Conservation (phyloP, 768 basidiomycete genomes). For the Tulasnella calospora region DNA sequence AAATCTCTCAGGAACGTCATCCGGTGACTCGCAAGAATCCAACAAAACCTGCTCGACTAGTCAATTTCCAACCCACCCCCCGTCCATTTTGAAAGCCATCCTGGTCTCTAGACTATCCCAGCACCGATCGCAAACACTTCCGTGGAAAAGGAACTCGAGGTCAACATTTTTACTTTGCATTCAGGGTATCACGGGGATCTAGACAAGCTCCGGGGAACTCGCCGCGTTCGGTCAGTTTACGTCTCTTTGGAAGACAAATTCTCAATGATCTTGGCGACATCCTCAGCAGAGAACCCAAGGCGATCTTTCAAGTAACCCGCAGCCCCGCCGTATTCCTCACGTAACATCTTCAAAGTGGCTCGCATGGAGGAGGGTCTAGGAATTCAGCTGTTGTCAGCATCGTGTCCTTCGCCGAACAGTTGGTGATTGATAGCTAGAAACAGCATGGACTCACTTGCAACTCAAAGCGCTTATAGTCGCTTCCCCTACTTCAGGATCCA, state of each 20-base stretch:
- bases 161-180: neutral
- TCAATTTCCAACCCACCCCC: too few species aligned
- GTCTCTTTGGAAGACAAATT: neutral
- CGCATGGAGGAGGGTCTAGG: slow-evolving; percentile 67
- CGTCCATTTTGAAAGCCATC: too few species aligned
- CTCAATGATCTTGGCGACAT: slow-evolving; percentile 33
- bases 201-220: neutral
- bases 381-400: neutral
- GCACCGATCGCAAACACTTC: too few species aligned
- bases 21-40: too few species aligned
- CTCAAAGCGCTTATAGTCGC: slow-evolving; percentile 80
- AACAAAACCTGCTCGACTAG: too few species aligned
- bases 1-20: too few species aligned
- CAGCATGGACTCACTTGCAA: neutral
- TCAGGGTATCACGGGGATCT: neutral
- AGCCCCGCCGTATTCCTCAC: slow-evolving; percentile 62
- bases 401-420: neutral
- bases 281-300: slow-evolving; percentile 55
- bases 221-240: neutral
- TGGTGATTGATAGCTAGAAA: too few species aligned
- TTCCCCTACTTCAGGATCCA: slow-evolving; percentile 56
- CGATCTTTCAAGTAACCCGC: slow-evolving; percentile 53
- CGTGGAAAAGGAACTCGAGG: too few species aligned
- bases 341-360: slow-evolving; percentile 59
- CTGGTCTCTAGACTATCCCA: too few species aligned